A percentile compares a stretch with the other conserved stretches of the same genome.
phyloP scores from a whole-genome alignment of 352 stramenopile species.

The Phytophthora melonis region DNA sequence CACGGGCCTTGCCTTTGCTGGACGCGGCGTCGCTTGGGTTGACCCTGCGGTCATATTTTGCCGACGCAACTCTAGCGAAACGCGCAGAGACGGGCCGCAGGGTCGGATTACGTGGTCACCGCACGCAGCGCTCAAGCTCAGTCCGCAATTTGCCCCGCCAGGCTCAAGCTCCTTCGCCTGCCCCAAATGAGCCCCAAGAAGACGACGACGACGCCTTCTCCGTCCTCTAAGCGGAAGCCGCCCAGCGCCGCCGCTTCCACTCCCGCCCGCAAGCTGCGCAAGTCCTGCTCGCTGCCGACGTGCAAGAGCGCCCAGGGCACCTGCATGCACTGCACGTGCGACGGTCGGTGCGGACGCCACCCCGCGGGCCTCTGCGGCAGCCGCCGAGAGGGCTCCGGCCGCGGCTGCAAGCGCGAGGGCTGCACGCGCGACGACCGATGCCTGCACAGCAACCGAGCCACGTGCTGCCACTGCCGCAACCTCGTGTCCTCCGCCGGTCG shows the following conservation, averaged over 20 bases:
- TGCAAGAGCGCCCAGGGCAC: slow-evolving; percentile 62
- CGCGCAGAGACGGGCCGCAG: slow-evolving; percentile 2
- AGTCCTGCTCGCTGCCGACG: slow-evolving; percentile 73
- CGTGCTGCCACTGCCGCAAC: slow-evolving; percentile 83
- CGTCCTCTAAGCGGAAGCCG: slow-evolving; percentile 1
- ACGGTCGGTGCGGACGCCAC: slow-evolving; percentile 74
- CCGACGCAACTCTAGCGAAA: slow-evolving; percentile 40
- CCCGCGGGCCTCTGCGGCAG: slow-evolving; percentile 61
- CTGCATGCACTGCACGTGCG: slow-evolving; percentile 88
- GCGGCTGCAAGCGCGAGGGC: slow-evolving; percentile 68
- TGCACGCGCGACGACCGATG: slow-evolving; percentile 73
- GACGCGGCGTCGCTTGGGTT: slow-evolving; percentile 14
- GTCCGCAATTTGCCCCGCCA: slow-evolving; percentile 25
- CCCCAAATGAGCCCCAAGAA: background rate
- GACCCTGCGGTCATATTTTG: slow-evolving; percentile 31
- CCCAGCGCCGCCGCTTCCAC: background rate
- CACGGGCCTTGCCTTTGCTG: background rate
- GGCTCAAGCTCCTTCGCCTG: background rate
- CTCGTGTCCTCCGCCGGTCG: slow-evolving; percentile 69
- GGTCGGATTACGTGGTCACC: slow-evolving; percentile 20
- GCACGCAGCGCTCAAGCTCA: slow-evolving; percentile 2
- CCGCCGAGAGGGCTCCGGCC: slow-evolving; percentile 67
- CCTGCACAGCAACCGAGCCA: slow-evolving; percentile 76
- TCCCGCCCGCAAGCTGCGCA: slow-evolving; percentile 63
- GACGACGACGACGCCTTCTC: slow-evolving; percentile 7